Percentiles rank a stretch among this genome's conserved stretches.
Evolutionary conservation across 805 yeast genomes (phyloP).

Genomic region (Ogataea paradorogensis): DNA sequence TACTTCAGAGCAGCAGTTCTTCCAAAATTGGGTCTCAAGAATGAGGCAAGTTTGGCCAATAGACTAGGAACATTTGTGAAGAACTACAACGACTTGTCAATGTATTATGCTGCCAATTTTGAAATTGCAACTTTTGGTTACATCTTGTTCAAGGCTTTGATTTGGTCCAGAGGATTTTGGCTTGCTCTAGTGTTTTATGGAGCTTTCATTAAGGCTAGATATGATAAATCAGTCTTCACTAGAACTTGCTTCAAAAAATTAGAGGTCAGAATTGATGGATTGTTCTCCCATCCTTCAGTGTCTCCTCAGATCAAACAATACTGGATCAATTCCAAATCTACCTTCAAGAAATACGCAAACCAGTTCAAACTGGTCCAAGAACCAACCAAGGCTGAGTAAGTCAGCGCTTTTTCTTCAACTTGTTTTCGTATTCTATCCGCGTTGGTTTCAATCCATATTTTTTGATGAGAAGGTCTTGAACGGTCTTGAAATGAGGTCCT

Average conservation of each 20-base stretch:
- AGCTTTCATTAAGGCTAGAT: slow-evolving; percentile 71
- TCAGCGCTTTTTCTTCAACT: slow-evolving; percentile 47
- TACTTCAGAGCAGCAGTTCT: slow-evolving; percentile 64
- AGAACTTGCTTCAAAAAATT: slow-evolving; percentile 58
- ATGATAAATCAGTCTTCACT: slow-evolving; percentile 70
- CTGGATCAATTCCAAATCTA: slow-evolving; percentile 49
- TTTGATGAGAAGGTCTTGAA: slow-evolving; percentile 53
- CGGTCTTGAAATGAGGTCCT: slow-evolving; percentile 76
- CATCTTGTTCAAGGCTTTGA: slow-evolving; percentile 37
- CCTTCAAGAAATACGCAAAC: slow-evolving; percentile 20
- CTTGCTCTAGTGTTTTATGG: slow-evolving; percentile 51
- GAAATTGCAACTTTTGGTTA: slow-evolving; percentile 38
- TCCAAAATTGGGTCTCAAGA: slow-evolving; percentile 49
- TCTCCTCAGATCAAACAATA: slow-evolving; percentile 47
- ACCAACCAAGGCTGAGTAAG: slow-evolving; percentile 15
- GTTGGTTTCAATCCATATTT: slow-evolving; percentile 60
- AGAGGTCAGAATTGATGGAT: slow-evolving; percentile 61
- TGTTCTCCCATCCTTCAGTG: slow-evolving; percentile 51
- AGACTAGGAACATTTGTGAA: slow-evolving; percentile 44
- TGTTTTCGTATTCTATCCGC: slow-evolving; percentile 67
- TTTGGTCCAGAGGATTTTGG: slow-evolving; percentile 65
- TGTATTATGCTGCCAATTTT: slow-evolving; percentile 56
- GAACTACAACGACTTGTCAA: slow-evolving; percentile 54
- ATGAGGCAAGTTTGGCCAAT: slow-evolving; percentile 11
- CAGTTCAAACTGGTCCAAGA: slow-evolving; percentile 14